phyloP scores from a whole-genome alignment of 1,284 basidiomycete genomes.

The Boletus holoroseus region DNA sequence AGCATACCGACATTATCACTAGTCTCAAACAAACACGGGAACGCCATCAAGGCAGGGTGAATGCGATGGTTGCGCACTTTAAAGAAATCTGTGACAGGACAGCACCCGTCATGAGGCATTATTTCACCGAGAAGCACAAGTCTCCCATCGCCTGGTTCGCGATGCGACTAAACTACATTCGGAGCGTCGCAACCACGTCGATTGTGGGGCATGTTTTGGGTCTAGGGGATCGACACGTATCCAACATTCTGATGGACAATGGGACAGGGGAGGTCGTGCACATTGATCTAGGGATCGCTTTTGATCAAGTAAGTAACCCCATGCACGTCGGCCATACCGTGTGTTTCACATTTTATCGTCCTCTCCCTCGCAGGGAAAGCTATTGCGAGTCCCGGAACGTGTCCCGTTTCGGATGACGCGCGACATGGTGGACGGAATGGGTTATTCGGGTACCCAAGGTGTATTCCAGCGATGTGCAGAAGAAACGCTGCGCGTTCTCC shows the following conservation, averaged over 20 bases:
- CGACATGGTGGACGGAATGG: constrained; percentile 93
- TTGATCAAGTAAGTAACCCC: constrained; percentile 73
- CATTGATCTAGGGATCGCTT: constrained; percentile 95
- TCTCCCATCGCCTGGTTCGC: constrained; percentile 88
- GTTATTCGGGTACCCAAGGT: constrained; percentile 84
- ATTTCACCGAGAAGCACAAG: constrained; percentile 87
- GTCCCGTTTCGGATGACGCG: constrained; percentile 94
- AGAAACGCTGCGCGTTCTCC: constrained; percentile 87
- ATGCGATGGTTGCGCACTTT: constrained; percentile 47
- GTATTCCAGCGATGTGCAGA: constrained; percentile 95
- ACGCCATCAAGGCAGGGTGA: constrained; percentile 28
- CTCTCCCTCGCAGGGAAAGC: constrained; percentile 60
- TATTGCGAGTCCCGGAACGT: constrained; percentile 76
- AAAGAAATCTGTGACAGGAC: constrained; percentile 52
- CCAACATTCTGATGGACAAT: constrained; percentile 89
- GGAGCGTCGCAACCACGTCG: constrained; percentile 89
- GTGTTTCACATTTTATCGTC: background rate
- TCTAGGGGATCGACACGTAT: constrained; percentile 88
- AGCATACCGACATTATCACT: constrained; percentile 17
- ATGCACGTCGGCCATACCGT: background rate
- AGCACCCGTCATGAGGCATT: constrained; percentile 88
- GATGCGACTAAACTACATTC: constrained; percentile 86
- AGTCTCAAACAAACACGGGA: constrained; percentile 29
- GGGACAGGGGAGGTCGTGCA: constrained; percentile 83
- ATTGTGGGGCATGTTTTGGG: constrained; percentile 94